These are phyloP conservation scores for Diversispora epigaea DNA, from an alignment of 192 early-diverging fungal species.

Conservation along the genomic window DNA sequence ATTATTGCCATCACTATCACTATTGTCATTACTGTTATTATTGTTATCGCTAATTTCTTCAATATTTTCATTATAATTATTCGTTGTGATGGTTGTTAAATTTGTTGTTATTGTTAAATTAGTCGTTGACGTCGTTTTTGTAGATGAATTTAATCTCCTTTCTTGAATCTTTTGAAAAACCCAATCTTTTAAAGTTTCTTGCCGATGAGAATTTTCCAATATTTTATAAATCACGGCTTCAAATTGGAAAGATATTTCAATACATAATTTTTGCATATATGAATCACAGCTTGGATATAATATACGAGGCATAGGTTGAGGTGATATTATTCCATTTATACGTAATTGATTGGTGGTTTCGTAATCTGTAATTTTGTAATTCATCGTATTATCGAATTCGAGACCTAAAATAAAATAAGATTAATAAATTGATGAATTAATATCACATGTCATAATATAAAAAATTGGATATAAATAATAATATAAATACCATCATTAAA, in stretches of 20 bases:
- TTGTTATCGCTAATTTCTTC: too few species aligned
- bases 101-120: too few species aligned
- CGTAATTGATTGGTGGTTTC: slow-evolving; percentile 4
- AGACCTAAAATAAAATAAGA: background rate
- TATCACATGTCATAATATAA: too few species aligned
- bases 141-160: background rate
- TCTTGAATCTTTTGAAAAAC: too few species aligned
- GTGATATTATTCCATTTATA: background rate
- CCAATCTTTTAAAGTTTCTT: background rate
- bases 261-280: background rate
- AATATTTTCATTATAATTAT: too few species aligned
- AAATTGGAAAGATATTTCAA: slow-evolving; percentile 7
- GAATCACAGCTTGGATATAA: slow-evolving; percentile 5
- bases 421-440: background rate
- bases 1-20: too few species aligned
- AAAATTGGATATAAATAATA: too few species aligned
- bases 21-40: too few species aligned
- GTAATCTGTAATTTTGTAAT: background rate
- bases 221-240: slow-evolving; percentile 1
- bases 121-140: background rate
- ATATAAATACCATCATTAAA: background rate
- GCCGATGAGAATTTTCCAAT: background rate
- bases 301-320: background rate
- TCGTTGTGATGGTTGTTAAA: too few species aligned
- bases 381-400: background rate